Conservation (phyloP, 2,329 filamentous ascomycete genomes). For the Leptographium galeiforme region DNA sequence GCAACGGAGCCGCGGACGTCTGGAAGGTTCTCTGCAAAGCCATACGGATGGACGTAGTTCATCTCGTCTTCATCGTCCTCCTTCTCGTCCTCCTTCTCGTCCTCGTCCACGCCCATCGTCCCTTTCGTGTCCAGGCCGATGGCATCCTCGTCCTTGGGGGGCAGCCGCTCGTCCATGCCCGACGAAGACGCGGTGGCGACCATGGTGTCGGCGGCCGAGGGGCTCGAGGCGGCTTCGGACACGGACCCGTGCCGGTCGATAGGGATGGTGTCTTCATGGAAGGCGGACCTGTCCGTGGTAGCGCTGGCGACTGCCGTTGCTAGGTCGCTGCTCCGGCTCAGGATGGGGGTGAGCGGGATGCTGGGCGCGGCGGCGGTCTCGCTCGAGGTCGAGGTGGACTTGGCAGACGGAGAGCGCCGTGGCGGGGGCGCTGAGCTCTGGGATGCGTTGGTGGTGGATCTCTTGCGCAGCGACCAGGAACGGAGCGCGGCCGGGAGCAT, state of each 20-base stretch:
- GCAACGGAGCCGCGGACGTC: slow-evolving; percentile 39
- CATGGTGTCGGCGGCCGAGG: neutral
- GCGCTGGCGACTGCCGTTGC: no score
- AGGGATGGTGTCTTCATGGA: neutral
- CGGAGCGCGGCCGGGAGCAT: neutral
- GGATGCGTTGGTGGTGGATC: neutral
- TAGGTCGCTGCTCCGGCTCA: neutral
- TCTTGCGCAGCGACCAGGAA: neutral
- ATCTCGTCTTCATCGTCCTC: slow-evolving; percentile 31
- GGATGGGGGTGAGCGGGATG: neutral
- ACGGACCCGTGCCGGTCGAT: neutral
- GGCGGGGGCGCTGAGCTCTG: neutral
- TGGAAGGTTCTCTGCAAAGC: slow-evolving; percentile 15
- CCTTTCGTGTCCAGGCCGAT: neutral
- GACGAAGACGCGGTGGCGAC: neutral
- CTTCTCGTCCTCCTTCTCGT: neutral
- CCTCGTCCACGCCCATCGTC: neutral
- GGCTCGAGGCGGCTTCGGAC: neutral
- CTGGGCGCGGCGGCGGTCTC: neutral
- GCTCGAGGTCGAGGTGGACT: neutral
- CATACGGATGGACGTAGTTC: slow-evolving; percentile 20
- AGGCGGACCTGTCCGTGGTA: neutral
- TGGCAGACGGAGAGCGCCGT: neutral
- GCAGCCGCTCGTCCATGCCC: neutral
- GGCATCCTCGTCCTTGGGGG: neutral